Conservation (phyloP, 192 early-diverging fungal genomes). For the Backusella tarrabulga region DNA sequence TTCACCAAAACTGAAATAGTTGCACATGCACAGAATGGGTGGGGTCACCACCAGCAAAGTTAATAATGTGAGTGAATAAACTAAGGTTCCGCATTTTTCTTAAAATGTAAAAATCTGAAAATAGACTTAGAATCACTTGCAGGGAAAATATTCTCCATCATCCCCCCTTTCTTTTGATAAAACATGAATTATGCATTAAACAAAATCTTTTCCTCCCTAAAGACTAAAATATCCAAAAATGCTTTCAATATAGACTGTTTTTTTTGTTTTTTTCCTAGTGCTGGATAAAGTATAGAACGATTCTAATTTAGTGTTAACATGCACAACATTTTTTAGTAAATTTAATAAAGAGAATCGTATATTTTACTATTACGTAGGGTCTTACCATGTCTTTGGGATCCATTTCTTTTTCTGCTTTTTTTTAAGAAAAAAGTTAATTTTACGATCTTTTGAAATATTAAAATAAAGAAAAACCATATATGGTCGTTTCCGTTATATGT, state of each 20-base stretch:
- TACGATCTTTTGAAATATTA: background rate
- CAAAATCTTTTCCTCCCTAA: background rate
- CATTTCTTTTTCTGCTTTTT: background rate
- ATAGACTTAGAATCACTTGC: background rate
- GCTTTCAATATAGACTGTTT: background rate
- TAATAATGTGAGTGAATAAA: background rate
- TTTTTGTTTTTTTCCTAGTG: background rate
- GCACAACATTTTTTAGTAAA: background rate
- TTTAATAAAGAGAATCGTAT: background rate
- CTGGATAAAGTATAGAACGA: background rate
- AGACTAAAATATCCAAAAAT: background rate
- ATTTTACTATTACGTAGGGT: background rate
- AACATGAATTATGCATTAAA: background rate
- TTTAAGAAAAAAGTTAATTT: background rate
- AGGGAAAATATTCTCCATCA: background rate
- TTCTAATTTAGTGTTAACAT: background rate
- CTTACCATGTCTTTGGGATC: background rate
- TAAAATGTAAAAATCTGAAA: slow-evolving; percentile 1
- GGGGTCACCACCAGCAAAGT: background rate
- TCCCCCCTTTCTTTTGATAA: background rate
- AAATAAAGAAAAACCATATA: background rate
- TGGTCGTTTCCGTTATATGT: background rate
- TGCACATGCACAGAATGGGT: background rate
- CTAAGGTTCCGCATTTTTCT: slow-evolving; percentile 6
- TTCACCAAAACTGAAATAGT: background rate